These are phyloP conservation scores for Coemansia sp. DNA, from an alignment of 192 early-diverging fungal genomes.

Conservation along the genomic window DNA sequence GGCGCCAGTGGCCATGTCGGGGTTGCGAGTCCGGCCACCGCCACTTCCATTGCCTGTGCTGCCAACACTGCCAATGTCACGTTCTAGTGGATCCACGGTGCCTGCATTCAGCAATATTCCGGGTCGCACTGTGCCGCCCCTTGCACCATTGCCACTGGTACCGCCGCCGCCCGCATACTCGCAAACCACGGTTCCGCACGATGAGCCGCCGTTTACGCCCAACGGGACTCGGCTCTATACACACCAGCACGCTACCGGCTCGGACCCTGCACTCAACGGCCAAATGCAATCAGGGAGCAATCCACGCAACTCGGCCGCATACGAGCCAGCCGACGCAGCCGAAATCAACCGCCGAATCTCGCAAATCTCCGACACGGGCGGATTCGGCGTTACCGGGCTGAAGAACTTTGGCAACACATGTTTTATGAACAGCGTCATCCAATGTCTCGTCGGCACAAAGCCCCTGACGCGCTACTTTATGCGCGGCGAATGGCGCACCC, in stretches of 20 bases:
- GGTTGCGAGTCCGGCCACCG: not conserved
- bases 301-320: constrained; percentile 31
- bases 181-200: not conserved
- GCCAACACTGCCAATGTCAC: not conserved
- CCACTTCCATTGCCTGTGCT: constrained; percentile 4
- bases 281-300: constrained; percentile 45
- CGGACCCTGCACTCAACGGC: constrained; percentile 49
- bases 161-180: not conserved
- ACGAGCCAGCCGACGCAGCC: constrained; percentile 6
- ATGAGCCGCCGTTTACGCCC: constrained; percentile 6
- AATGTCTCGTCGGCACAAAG: constrained; percentile 70
- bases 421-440: constrained; percentile 83
- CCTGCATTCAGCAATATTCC: no score
- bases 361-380: constrained; percentile 42
- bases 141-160: not conserved
- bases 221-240: constrained; percentile 31
- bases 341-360: constrained; percentile 1
- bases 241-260: constrained; percentile 38
- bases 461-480: constrained; percentile 73
- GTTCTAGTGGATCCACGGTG: no score
- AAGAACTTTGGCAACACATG: constrained; percentile 85
- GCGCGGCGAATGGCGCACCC: constrained; percentile 56
- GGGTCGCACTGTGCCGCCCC: no score
- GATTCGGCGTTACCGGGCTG: constrained; percentile 69
- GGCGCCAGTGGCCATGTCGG: not conserved